Percentiles rank a stretch among this genome's conserved stretches.
phyloP scores from a whole-genome alignment of 1,284 basidiomycete genomes.

The Taiwanofungus camphoratus region DNA sequence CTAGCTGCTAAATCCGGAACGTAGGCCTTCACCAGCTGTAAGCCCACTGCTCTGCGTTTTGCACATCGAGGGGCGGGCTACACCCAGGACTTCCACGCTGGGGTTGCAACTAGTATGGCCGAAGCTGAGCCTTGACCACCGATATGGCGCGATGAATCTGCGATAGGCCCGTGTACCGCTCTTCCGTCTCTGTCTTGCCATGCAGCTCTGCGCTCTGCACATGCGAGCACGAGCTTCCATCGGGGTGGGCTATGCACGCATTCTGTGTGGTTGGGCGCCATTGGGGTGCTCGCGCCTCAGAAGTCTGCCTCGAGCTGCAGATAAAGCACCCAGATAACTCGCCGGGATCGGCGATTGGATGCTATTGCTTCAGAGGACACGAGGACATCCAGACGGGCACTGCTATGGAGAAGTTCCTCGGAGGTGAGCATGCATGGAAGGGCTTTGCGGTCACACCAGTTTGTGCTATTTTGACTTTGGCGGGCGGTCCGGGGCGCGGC shows the following conservation, averaged over 20 bases:
- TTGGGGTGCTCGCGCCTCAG: neutral
- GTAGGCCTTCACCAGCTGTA: no score
- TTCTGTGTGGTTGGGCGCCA: no score
- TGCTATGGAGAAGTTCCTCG: neutral
- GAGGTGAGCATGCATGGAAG: neutral
- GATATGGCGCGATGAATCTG: constrained; percentile 3
- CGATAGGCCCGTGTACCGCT: constrained; percentile 4
- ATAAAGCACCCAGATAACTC: neutral
- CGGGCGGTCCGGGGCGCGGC: neutral
- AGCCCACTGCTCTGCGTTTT: no score
- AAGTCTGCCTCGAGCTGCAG: neutral
- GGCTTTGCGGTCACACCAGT: constrained; percentile 4
- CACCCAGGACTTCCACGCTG: no score
- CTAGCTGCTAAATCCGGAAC: no score
- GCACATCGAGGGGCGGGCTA: no score
- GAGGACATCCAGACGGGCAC: neutral
- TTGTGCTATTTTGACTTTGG: neutral
- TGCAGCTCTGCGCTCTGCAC: neutral
- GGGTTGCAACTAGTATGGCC: neutral
- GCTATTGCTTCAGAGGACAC: neutral
- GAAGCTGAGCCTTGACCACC: neutral
- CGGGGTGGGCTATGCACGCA: no score
- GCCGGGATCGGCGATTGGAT: constrained; percentile 1
- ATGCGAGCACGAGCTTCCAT: constrained; percentile 2
- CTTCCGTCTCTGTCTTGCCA: neutral